A percentile compares a stretch with the other conserved stretches of the same genome.
Conservation (phyloP, 257 asterid species). For the Solanum appendiculatum region DNA sequence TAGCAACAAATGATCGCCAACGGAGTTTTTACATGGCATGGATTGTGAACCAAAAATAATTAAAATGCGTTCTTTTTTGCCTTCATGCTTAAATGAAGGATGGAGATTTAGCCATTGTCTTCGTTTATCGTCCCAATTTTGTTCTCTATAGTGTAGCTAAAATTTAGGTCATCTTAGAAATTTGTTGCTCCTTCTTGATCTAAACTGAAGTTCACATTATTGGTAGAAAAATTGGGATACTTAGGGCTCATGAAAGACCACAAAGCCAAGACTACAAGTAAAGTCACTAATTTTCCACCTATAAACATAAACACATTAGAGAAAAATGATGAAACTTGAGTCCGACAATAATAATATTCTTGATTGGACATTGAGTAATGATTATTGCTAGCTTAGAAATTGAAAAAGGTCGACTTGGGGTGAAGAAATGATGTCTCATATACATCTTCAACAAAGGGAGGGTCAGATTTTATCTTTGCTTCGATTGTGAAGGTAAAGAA, state of each 20-base stretch:
- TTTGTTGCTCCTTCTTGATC: slow-evolving; percentile 27
- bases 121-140: slow-evolving; percentile 13
- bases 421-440: background rate
- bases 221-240: slow-evolving; percentile 9
- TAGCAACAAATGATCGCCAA: slow-evolving; percentile 10
- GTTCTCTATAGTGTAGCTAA: slow-evolving; percentile 47
- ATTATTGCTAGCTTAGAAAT: too few species aligned
- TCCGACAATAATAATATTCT: too few species aligned
- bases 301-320: slow-evolving; percentile 26
- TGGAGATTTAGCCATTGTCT: slow-evolving; percentile 1
- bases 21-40: slow-evolving; percentile 11
- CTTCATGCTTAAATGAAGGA: background rate
- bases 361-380: slow-evolving; percentile 24
- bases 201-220: slow-evolving; percentile 13
- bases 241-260: slow-evolving; percentile 32
- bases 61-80: background rate
- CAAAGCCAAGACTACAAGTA: slow-evolving; percentile 36
- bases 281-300: slow-evolving; percentile 32
- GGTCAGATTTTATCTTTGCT: too few species aligned
- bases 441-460: too few species aligned
- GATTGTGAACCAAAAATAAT: slow-evolving; percentile 12
- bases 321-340: slow-evolving; percentile 23
- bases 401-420: background rate
- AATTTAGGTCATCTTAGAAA: slow-evolving; percentile 70
- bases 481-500: too few species aligned